Percentiles rank a stretch among this genome's conserved stretches.
phyloP scores from a whole-genome alignment of 768 basidiomycete genomes.

The Leccinum arenicola region DNA sequence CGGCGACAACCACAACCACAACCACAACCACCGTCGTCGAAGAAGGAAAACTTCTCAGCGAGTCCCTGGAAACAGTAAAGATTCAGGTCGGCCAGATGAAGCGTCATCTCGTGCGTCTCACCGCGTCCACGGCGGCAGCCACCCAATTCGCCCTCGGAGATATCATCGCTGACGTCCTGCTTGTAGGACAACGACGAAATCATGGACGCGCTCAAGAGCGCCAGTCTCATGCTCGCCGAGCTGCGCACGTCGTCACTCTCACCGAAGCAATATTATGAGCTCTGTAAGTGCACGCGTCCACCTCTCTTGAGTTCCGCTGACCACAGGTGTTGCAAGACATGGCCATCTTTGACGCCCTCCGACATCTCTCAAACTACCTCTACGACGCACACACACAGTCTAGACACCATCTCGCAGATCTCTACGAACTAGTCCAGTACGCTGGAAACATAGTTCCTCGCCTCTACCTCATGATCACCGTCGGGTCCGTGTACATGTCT shows the following conservation, averaged over 20 bases:
- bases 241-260: constrained; percentile 90
- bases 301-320: background rate
- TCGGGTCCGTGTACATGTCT: constrained; percentile 99
- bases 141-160: too few relatives aligned
- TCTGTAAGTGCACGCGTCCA: constrained; percentile 55
- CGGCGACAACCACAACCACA: too few relatives aligned
- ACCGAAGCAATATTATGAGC: constrained; percentile 98
- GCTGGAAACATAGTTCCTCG: constrained; percentile 95
- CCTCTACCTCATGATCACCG: constrained; percentile 98
- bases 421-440: constrained; percentile 99
- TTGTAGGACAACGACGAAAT: too few relatives aligned
- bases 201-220: too few relatives aligned
- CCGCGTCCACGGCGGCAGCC: too few relatives aligned
- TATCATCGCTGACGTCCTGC: too few relatives aligned
- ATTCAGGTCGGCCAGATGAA: too few relatives aligned
- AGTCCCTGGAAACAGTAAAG: too few relatives aligned
- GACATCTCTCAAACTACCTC: constrained; percentile 94
- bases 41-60: too few relatives aligned
- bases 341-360: constrained; percentile 96
- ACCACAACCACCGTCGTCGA: too few relatives aligned
- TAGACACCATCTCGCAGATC: constrained; percentile 93
- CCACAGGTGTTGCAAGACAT: constrained; percentile 59
- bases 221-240: too few relatives aligned
- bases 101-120: too few relatives aligned
- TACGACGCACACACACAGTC: constrained; percentile 92